A percentile compares a stretch with the other conserved stretches of the same genome.
Evolutionary conservation across 106 monocot species (phyloP).

Genomic region (Allium cepa): DNA sequence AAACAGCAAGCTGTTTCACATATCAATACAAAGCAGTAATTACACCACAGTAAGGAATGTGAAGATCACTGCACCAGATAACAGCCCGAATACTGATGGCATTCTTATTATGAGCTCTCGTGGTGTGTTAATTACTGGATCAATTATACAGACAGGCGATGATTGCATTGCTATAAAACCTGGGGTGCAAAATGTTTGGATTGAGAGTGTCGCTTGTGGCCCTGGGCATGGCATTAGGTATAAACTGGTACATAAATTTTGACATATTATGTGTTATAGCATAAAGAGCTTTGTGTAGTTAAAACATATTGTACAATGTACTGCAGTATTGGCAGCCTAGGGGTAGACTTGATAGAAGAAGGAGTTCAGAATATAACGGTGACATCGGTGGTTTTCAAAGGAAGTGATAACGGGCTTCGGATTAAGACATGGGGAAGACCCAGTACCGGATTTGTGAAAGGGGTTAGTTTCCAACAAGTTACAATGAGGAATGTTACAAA

Average conservation of each 20-base stretch:
- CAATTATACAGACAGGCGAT: slow-evolving; percentile 33
- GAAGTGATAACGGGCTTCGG: slow-evolving; percentile 20
- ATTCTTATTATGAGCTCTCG: slow-evolving; percentile 28
- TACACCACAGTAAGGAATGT: slow-evolving; percentile 3
- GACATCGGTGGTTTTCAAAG: slow-evolving; percentile 13
- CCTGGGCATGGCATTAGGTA: slow-evolving; percentile 44
- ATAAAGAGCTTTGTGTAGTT: too few relatives aligned
- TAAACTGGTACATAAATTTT: not conserved
- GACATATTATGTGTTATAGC: not conserved
- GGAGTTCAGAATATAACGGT: slow-evolving; percentile 21
- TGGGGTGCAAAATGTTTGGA: slow-evolving; percentile 23
- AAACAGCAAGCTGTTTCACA: slow-evolving; percentile 32
- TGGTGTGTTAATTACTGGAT: slow-evolving; percentile 14
- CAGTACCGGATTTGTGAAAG: slow-evolving; percentile 6
- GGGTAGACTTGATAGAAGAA: not conserved
- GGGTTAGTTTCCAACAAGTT: slow-evolving; percentile 12
- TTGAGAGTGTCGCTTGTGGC: slow-evolving; percentile 25
- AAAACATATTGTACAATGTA: too few relatives aligned
- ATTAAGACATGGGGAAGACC: slow-evolving; percentile 26
- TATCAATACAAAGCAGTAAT: slow-evolving; percentile 16
- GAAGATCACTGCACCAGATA: slow-evolving; percentile 21
- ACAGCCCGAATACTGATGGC: slow-evolving; percentile 55
- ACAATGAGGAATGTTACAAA: slow-evolving; percentile 16
- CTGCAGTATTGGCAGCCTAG: slow-evolving; percentile 20
- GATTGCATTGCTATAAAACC: slow-evolving; percentile 43